These are phyloP conservation scores for Globisporangium apiculatum DNA, from an alignment of 352 stramenopile genomes.

Conservation along the genomic window DNA sequence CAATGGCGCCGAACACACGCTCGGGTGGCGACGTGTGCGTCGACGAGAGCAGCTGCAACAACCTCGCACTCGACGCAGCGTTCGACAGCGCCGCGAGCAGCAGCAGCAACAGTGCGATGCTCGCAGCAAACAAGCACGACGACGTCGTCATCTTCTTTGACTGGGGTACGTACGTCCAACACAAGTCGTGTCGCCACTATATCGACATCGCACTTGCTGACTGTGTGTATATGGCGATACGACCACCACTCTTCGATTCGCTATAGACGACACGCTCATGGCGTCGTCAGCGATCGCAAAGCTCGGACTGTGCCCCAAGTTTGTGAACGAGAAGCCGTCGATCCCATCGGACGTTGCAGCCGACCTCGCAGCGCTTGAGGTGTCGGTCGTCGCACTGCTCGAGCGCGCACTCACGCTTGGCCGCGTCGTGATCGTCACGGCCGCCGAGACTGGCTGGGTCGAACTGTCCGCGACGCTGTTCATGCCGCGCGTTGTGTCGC, in stretches of 20 bases:
- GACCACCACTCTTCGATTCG: too few species aligned
- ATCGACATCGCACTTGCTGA: too few species aligned
- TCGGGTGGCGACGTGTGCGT: constrained; percentile 46
- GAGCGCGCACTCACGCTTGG: constrained; percentile 64
- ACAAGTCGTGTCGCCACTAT: too few species aligned
- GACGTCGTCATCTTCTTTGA: constrained; percentile 82
- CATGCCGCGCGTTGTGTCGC: constrained; percentile 73
- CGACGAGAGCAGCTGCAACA: constrained; percentile 40
- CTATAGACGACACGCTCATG: constrained; percentile 74
- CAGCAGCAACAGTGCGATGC: constrained; percentile 3
- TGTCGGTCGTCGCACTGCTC: constrained; percentile 68
- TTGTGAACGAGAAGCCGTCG: constrained; percentile 75
- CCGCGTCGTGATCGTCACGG: constrained; percentile 85
- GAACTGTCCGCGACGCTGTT: constrained; percentile 84
- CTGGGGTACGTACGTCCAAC: constrained; percentile 48
- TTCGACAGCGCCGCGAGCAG: constrained; percentile 36
- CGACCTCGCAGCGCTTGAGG: constrained; percentile 71
- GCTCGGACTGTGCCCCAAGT: constrained; percentile 75
- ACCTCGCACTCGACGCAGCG: constrained; percentile 35
- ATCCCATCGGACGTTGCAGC: constrained; percentile 65
- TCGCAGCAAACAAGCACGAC: constrained; percentile 31
- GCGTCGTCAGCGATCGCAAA: constrained; percentile 76
- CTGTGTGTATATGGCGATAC: too few species aligned
- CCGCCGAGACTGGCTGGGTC: constrained; percentile 87
- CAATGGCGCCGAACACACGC: constrained; percentile 60